Base-by-base conservation (phyloP, 2,329 filamentous ascomycete genomes). In the Dactylonectria macrodidyma region DNA sequence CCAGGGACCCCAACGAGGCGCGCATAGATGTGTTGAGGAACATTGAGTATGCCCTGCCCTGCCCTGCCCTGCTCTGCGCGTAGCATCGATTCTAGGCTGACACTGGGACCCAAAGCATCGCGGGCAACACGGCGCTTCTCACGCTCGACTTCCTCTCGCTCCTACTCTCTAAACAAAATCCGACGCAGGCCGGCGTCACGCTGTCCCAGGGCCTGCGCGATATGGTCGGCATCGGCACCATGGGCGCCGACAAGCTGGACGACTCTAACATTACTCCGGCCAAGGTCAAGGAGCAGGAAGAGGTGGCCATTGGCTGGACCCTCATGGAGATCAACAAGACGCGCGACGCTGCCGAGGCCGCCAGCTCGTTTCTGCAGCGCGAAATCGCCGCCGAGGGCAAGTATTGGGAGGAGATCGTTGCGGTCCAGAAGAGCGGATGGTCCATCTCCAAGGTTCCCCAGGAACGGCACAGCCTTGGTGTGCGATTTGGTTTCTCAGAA, bases 401-500 rank as follows among this genome's bases (percentile, higher is more conserved):
- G 74, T 99, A 97, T 80, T 99, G 96, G 96, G 88, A 92, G 62
- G 92, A 97, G 74, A 88, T 98, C 2, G 84, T 97, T 54, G 89
- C 90, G 10, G 90, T 98, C 51, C 94, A 92, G 71, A 89, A 94
- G 72, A 91, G 91, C 62, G 95, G 95, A 5, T 99, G 96, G 95
- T 91, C 93, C 22, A 84, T 98, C 19, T 95, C 92, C 73, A 89
- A 92, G 56, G 84, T 96, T 47, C 94, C 94, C 0, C 85, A 90
- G 7, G 91, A 95, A 73, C 86, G 87, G 57, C 90, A 93, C 73
- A 91, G 90, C 0, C 85, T 98, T 57, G 95, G 92, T 22, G 95
- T 98, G 41, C 91, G 93, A 70, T 98, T 95, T 81, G 96, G 95
- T 8, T 97, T 97, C 77, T 87, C 92, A 12, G 95, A 98, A 84